Evolutionary conservation across 257 asterid genomes (phyloP), one percentile per base, ranked within the genome.

Genomic region (Solanum sparsipilum): DNA sequence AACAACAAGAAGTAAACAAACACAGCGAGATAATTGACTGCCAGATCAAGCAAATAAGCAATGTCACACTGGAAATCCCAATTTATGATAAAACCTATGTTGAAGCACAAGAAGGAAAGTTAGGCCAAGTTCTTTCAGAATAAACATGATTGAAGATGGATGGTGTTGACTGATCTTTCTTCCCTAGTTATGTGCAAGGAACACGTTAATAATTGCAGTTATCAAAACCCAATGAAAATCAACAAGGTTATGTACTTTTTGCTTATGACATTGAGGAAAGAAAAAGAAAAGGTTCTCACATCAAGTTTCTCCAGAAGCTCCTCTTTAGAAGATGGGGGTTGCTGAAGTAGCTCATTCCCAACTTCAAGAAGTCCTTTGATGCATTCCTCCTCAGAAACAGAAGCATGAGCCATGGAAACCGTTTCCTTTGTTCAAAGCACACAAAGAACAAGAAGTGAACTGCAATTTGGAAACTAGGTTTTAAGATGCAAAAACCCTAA

Each of bases 261-360:
- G 6, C 32, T 65, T 58, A 63, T n/a, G 18, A 68, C 20, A n/a
- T 65, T 25, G 15, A 65, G 10, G 79, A 46, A 72, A 31, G 60
- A 44, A 41, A 39, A 56, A 87, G 27, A 38, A 16, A 83, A 48
- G 44, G 25, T 32, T 9, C 87, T 88, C 74, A 83, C 89, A 71
- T 86, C 86, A 89, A 86, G 89, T 48, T 84, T 84, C 13, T 83
- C 72, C 18, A 89, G 23, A 81, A 89, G 74, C 87, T 81, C 79
- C 27, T 86, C 81, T 18, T 9, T 82, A 23, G 87, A 86, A 46
- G 84, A 75, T 20, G 74, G 32, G 8, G 31, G 52, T 1, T 70
- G 71, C 39, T 44, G 85, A 58, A 89, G 83, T 31, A 89, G 89
- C 82, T 71, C 41, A 35, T 86, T 86, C 11, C 89, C 89, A 82